A percentile compares a stretch with the other conserved stretches of the same genome.
phyloP scores from a whole-genome alignment of 1,139 yeast species.

The Taiozyma sp. region DNA sequence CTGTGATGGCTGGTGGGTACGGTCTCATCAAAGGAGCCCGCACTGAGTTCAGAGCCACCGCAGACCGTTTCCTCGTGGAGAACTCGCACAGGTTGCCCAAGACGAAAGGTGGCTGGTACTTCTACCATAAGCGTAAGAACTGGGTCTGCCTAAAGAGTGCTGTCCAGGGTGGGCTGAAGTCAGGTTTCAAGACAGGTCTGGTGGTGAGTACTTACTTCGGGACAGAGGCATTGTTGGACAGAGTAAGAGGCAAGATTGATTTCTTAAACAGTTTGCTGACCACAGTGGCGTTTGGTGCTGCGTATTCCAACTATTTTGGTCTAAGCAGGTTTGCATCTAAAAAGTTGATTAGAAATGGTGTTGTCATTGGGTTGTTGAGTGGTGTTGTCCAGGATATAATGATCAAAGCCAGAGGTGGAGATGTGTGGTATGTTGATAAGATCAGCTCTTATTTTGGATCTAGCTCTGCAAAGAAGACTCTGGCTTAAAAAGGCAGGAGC shows the following conservation, averaged over 20 bases:
- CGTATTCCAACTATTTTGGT: conserved; percentile 40
- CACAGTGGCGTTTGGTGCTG: conserved; percentile 44
- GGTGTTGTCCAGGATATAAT: conserved; percentile 65
- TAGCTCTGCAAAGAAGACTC: neutral
- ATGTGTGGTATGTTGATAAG: conserved; percentile 51
- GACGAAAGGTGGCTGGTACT: conserved; percentile 84
- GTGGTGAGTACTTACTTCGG: conserved; percentile 51
- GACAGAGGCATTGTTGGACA: conserved; percentile 57
- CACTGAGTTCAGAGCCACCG: conserved; percentile 50
- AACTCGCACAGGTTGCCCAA: conserved; percentile 78
- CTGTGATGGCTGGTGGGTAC: conserved; percentile 38
- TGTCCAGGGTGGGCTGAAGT: conserved; percentile 43
- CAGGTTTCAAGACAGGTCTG: conserved; percentile 38
- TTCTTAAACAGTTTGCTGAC: conserved; percentile 57
- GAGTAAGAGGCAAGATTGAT: conserved; percentile 49
- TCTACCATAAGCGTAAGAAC: conserved; percentile 80
- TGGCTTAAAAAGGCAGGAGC: too few relatives aligned
- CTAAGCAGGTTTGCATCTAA: conserved; percentile 43
- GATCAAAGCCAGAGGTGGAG: conserved; percentile 52
- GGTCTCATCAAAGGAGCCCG: conserved; percentile 63
- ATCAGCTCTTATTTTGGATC: neutral
- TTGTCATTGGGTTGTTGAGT: conserved; percentile 48
- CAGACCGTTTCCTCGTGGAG: conserved; percentile 65
- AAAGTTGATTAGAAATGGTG: conserved; percentile 47
- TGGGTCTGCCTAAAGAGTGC: conserved; percentile 64